phyloP scores from a whole-genome alignment of 2,329 filamentous ascomycete genomes.

The Diaporthe sp. region DNA sequence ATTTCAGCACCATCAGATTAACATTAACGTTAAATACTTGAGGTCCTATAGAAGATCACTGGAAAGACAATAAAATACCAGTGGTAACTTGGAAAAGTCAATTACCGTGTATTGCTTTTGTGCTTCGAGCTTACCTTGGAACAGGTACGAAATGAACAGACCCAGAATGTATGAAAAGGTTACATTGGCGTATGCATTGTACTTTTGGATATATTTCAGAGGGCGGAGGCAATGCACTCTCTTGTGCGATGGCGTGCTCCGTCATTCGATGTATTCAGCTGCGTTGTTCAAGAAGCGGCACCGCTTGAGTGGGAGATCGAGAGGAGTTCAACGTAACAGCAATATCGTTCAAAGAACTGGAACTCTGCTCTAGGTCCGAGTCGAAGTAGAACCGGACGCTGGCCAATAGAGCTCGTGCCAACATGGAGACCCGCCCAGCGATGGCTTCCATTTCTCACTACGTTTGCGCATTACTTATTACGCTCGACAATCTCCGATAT shows the following conservation, averaged over 20 bases:
- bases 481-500: background rate
- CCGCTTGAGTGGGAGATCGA: no score
- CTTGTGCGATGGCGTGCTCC: background rate
- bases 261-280: background rate
- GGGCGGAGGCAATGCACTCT: background rate
- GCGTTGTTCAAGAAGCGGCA: background rate
- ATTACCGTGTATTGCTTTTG: no score
- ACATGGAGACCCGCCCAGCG: background rate
- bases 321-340: background rate
- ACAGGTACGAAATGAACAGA: no score
- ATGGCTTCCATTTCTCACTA: background rate
- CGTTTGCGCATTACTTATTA: background rate
- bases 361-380: background rate
- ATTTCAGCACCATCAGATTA: background rate
- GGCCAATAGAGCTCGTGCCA: background rate
- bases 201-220: background rate
- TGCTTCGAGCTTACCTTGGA: no score
- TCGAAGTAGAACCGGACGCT: background rate
- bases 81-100: no score
- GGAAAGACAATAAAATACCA: no score
- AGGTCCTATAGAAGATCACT: background rate
- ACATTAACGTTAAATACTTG: background rate
- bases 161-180: no score
- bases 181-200: no score
- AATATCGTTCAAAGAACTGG: no score